phyloP scores from a whole-genome alignment of 306 rosid species.

The Vicia villosa region DNA sequence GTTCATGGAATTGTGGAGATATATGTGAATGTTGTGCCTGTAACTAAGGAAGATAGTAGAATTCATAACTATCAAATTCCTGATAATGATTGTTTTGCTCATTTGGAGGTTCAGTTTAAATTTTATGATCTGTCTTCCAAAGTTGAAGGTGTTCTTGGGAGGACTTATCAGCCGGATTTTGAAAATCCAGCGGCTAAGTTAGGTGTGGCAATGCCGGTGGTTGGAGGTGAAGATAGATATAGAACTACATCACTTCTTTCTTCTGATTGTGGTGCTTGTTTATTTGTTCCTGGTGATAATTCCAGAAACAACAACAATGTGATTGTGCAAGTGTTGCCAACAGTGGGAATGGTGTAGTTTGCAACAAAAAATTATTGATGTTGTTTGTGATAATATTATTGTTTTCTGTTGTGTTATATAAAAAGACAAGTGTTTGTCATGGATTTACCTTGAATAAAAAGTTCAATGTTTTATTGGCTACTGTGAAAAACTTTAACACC shows the following conservation, averaged over 20 bases:
- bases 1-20: slow-evolving; percentile 63
- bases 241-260: slow-evolving; percentile 71
- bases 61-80: slow-evolving; percentile 79
- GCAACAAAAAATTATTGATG: slow-evolving; percentile 50
- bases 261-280: slow-evolving; percentile 58
- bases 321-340: slow-evolving; percentile 53
- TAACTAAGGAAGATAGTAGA: slow-evolving; percentile 75
- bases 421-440: not conserved
- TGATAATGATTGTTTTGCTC: slow-evolving; percentile 68
- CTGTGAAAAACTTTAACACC: too few relatives aligned
- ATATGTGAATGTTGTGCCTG: slow-evolving; percentile 69
- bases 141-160: slow-evolving; percentile 87
- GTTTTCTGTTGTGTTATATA: too few relatives aligned
- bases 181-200: slow-evolving; percentile 67
- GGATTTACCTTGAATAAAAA: not conserved
- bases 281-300: slow-evolving; percentile 43
- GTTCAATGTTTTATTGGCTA: not conserved
- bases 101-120: slow-evolving; percentile 82
- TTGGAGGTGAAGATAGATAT: slow-evolving; percentile 82
- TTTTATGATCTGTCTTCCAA: slow-evolving; percentile 62
- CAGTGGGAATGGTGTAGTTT: slow-evolving; percentile 78
- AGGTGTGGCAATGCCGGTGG: slow-evolving; percentile 82
- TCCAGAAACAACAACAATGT: slow-evolving; percentile 20
- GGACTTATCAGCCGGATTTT: slow-evolving; percentile 83
- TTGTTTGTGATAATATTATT: too few relatives aligned